These are phyloP conservation scores for Catharanthus roseus DNA, from an alignment of 257 asterid species.

Conservation along the genomic window DNA sequence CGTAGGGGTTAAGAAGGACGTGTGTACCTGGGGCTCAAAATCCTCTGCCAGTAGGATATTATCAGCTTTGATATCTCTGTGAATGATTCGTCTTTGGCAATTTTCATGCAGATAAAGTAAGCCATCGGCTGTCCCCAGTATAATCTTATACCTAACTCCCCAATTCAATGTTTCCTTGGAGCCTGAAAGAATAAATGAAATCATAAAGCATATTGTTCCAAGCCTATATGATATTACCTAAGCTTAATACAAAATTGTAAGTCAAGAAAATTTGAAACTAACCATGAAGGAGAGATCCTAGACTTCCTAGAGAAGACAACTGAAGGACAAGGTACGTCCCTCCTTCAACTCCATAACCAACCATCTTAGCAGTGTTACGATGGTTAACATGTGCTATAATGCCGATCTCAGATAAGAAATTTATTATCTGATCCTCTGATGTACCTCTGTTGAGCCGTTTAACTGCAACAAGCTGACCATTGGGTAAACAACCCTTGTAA, in stretches of 20 bases:
- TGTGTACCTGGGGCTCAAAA: slow-evolving; percentile 55
- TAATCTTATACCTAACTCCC: slow-evolving; percentile 53
- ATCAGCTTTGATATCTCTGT: slow-evolving; percentile 64
- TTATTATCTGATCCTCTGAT: slow-evolving; percentile 31
- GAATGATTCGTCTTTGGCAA: slow-evolving; percentile 55
- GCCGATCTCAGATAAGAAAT: slow-evolving; percentile 59
- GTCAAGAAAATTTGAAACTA: slow-evolving; percentile 8
- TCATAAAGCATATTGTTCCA: slow-evolving; percentile 3
- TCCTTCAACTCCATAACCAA: slow-evolving; percentile 76
- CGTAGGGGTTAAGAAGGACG: not conserved
- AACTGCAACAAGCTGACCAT: slow-evolving; percentile 56
- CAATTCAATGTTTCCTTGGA: slow-evolving; percentile 40
- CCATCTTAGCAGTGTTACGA: slow-evolving; percentile 65
- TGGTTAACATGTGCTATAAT: slow-evolving; percentile 67
- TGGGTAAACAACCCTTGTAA: slow-evolving; percentile 51
- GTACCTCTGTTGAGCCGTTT: slow-evolving; percentile 52
- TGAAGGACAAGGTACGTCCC: slow-evolving; percentile 56
- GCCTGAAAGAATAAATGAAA: slow-evolving; percentile 24
- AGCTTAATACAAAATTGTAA: not conserved
- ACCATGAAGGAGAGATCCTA: slow-evolving; percentile 62
- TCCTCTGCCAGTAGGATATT: slow-evolving; percentile 59
- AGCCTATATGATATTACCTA: not conserved
- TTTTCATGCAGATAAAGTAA: slow-evolving; percentile 54
- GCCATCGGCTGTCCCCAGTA: slow-evolving; percentile 65
- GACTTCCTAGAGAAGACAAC: slow-evolving; percentile 57